phyloP scores from a whole-genome alignment of 179 eudicot species.

The Spinacia oleracea region DNA sequence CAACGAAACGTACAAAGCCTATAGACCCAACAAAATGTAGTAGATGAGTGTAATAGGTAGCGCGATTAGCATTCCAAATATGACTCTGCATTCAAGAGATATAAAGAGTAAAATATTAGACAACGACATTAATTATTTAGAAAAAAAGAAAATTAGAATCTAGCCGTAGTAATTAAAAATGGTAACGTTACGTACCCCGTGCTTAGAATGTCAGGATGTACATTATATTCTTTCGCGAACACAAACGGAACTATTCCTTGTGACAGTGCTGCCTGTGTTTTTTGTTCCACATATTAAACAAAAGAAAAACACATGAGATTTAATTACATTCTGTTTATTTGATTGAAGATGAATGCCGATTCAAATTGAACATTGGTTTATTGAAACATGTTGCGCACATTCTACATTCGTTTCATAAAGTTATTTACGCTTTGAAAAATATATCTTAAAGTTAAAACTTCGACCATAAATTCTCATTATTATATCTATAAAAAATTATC shows the following conservation, averaged over 20 bases:
- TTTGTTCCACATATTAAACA: not conserved
- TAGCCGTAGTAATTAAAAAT: not conserved
- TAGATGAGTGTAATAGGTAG: constrained; percentile 29
- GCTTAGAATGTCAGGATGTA: constrained; percentile 90
- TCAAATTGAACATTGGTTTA: too few species aligned
- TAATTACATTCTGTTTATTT: not conserved
- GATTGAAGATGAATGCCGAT: too few species aligned
- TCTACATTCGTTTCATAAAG: too few species aligned
- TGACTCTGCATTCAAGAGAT: constrained; percentile 19
- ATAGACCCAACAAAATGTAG: constrained; percentile 28
- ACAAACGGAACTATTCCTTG: constrained; percentile 98
- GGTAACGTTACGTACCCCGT: constrained; percentile 65
- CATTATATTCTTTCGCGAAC: constrained; percentile 90
- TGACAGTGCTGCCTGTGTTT: constrained; percentile 83
- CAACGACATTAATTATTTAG: not conserved
- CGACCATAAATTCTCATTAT: too few species aligned
- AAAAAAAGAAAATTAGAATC: not conserved
- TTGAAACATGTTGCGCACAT: too few species aligned
- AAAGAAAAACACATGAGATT: not conserved
- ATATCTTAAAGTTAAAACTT: too few species aligned
- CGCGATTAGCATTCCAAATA: constrained; percentile 31
- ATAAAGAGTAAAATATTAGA: not conserved
- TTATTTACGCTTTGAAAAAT: too few species aligned
- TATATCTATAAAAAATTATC: too few species aligned
- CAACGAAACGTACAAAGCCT: not conserved